phyloP scores from a whole-genome alignment of 1,139 yeast genomes.

The Saccharomyces uvarum region DNA sequence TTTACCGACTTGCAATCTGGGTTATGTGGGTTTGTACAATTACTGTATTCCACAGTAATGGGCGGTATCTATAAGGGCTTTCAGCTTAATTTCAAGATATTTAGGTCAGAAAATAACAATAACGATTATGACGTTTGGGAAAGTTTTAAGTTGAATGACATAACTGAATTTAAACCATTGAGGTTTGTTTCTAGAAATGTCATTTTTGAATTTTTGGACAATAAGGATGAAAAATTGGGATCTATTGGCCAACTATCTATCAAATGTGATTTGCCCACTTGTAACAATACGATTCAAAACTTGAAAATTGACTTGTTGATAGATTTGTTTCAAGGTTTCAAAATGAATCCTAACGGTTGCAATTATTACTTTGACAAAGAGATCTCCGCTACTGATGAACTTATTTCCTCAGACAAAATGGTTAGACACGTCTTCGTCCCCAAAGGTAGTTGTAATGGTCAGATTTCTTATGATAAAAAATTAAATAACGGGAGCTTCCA shows the following conservation, averaged over 20 bases:
- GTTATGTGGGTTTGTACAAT: conserved; percentile 70
- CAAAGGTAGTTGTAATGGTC: conserved; percentile 56
- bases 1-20: conserved; percentile 52
- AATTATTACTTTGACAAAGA: conserved; percentile 38
- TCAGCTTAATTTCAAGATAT: conserved; percentile 73
- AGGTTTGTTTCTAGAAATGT: conserved; percentile 37
- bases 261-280: conserved; percentile 32
- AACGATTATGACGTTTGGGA: conserved; percentile 29
- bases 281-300: conserved; percentile 44
- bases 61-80: conserved; percentile 72
- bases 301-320: conserved; percentile 18
- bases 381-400: conserved; percentile 3
- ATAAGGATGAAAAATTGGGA: conserved; percentile 7
- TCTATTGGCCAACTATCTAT: conserved; percentile 13
- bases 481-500: conserved; percentile 21
- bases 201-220: conserved; percentile 62
- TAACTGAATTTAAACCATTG: conserved; percentile 13
- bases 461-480: conserved; percentile 34
- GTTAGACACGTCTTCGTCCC: conserved; percentile 72
- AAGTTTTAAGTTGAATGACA: conserved; percentile 20
- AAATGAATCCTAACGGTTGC: conserved; percentile 68
- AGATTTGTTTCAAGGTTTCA: conserved; percentile 40
- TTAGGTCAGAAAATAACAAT: conserved; percentile 16
- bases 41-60: conserved; percentile 74
- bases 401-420: conserved; percentile 8